A percentile compares a stretch with the other conserved stretches of the same genome.
Conservation (phyloP, 129 eudicot genomes). For the Flaveria brownii region DNA sequence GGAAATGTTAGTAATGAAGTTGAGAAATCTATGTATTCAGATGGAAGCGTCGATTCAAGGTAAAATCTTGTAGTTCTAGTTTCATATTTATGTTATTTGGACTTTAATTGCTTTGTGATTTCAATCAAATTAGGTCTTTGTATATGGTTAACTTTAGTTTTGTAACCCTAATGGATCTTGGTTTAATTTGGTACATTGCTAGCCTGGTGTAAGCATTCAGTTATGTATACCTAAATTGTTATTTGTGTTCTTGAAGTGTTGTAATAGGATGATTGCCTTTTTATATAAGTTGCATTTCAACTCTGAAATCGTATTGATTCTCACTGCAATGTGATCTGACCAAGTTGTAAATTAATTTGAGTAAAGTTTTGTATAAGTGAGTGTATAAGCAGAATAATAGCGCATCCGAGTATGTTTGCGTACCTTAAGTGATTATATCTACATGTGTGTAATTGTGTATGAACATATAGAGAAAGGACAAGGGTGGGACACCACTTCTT, state of each 20-base stretch:
- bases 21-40: constrained; percentile 39
- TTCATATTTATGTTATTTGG: neutral
- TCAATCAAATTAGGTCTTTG: neutral
- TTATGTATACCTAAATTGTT: neutral
- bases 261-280: neutral
- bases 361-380: neutral
- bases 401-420: constrained; percentile 5
- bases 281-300: neutral
- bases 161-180: neutral
- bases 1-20: constrained; percentile 26
- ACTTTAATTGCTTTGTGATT: neutral
- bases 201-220: constrained; percentile 2
- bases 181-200: neutral
- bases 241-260: neutral
- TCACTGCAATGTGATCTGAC: neutral
- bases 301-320: neutral
- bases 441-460: neutral
- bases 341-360: neutral
- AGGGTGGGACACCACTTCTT: no score
- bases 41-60: constrained; percentile 27
- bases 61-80: neutral
- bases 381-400: constrained; percentile 7
- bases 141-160: neutral
- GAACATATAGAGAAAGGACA: no score
- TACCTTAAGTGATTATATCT: neutral